Conservation (phyloP, 306 rosid species). For the Cucumis melo region DNA sequence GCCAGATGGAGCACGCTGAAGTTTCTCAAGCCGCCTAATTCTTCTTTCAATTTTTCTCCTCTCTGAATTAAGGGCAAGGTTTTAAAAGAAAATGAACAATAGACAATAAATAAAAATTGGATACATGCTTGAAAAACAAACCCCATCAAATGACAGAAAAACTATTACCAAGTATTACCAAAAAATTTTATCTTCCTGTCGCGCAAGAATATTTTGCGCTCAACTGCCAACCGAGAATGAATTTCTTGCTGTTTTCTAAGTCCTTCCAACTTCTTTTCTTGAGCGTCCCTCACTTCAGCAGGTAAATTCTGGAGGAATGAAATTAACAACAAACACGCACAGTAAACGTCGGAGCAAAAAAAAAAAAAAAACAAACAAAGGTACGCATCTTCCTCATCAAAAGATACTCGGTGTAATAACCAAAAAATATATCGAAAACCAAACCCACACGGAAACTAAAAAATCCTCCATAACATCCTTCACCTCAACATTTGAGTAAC, state of each 20-base stretch:
- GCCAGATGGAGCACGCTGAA: conserved; percentile 56
- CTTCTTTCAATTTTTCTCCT: conserved; percentile 88
- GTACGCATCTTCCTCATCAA: background rate
- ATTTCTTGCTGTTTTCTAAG: conserved; percentile 88
- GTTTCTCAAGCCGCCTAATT: conserved; percentile 73
- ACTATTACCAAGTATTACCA: conserved; percentile 24
- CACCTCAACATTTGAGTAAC: background rate
- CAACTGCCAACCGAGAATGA: conserved; percentile 72
- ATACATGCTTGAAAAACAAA: background rate
- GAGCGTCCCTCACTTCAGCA: conserved; percentile 57
- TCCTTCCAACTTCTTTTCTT: conserved; percentile 61
- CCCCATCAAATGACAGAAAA: background rate
- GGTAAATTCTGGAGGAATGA: conserved; percentile 40
- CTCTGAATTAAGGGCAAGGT: conserved; percentile 28
- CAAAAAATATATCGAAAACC: background rate
- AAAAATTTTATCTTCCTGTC: conserved; percentile 85
- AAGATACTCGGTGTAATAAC: background rate
- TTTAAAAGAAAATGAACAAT: background rate
- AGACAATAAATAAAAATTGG: background rate
- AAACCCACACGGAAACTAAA: background rate
- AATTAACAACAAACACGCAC: background rate
- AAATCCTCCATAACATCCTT: background rate
- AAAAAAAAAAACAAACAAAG: background rate
- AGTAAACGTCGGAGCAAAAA: background rate
- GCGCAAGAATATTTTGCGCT: conserved; percentile 70